Percentiles rank a stretch among this genome's conserved stretches.
Conservation (phyloP, 345 rosid species). For the Aquilaria yunnanensis region DNA sequence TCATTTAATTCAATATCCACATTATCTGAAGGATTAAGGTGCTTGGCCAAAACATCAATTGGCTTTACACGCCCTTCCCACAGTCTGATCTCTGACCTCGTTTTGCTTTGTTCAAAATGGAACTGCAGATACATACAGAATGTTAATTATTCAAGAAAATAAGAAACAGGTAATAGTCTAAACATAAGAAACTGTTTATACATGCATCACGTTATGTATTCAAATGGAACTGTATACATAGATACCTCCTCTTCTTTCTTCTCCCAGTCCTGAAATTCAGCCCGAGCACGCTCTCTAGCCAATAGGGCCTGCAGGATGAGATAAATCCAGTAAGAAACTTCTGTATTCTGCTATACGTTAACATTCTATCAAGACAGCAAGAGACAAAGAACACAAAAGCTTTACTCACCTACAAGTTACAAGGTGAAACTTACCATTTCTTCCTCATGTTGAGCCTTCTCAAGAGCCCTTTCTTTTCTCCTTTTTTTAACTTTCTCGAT, state of each 20-base stretch:
- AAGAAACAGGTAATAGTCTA: background rate
- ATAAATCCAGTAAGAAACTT: background rate
- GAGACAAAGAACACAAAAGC: background rate
- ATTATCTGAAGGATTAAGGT: conserved; percentile 77
- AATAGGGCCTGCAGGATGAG: conserved; percentile 55
- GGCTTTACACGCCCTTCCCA: conserved; percentile 90
- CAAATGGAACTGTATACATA: background rate
- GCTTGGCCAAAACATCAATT: conserved; percentile 78
- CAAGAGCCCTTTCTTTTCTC: conserved; percentile 92
- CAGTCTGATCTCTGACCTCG: conserved; percentile 76
- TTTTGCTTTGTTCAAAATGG: conserved; percentile 97
- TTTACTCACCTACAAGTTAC: conserved; percentile 1
- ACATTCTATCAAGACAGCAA: background rate
- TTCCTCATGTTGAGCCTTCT: conserved; percentile 92
- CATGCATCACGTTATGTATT: too few species aligned
- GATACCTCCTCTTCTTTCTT: conserved; percentile 92
- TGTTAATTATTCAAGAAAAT: conserved; percentile 9
- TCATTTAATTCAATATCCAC: conserved; percentile 74
- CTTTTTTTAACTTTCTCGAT: conserved; percentile 94
- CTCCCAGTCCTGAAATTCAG: conserved; percentile 98
- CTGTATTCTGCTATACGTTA: too few species aligned
- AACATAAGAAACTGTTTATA: background rate
- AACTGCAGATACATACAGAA: conserved; percentile 44
- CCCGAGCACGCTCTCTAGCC: conserved; percentile 96
- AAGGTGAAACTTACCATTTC: conserved; percentile 57